Percentiles rank a stretch among this genome's conserved stretches.
These are phyloP conservation scores for Blastobotrys malaysiensis DNA, from an alignment of 1,139 yeast species.

Conservation along the genomic window DNA sequence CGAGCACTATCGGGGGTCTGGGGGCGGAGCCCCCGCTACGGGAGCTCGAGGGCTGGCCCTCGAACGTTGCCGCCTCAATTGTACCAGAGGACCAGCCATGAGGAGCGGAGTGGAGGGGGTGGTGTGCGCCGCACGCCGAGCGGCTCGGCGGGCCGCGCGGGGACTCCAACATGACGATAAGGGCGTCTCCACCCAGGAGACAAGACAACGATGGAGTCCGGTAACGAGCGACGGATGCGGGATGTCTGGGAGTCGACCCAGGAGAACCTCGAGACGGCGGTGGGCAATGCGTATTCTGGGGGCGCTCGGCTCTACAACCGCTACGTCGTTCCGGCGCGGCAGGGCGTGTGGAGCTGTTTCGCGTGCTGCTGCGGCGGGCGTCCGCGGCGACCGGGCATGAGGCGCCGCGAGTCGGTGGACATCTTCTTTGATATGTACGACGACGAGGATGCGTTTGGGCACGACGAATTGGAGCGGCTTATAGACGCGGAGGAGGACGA, in stretches of 20 bases:
- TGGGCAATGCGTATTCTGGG: slow-evolving; percentile 26
- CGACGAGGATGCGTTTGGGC: slow-evolving; percentile 26
- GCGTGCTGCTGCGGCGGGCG: slow-evolving; percentile 15
- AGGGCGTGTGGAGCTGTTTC: slow-evolving; percentile 10
- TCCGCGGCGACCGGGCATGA: slow-evolving; percentile 13
- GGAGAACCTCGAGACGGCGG: slow-evolving; percentile 28
- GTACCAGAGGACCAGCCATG: too few relatives aligned
- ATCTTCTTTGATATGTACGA: slow-evolving; percentile 31
- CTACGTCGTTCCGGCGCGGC: slow-evolving; percentile 19
- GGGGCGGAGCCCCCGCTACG: too few relatives aligned
- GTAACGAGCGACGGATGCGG: slow-evolving; percentile 20
- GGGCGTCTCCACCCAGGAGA: background rate
- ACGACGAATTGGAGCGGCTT: slow-evolving; percentile 28
- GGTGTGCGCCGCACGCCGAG: background rate
- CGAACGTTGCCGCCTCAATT: too few relatives aligned
- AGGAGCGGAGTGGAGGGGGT: too few relatives aligned
- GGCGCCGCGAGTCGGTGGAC: slow-evolving; percentile 23
- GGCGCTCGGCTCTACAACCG: slow-evolving; percentile 19
- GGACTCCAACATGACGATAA: background rate
- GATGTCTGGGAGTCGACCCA: slow-evolving; percentile 28
- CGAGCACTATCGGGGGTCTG: too few relatives aligned
- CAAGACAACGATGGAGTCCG: slow-evolving; percentile 19
- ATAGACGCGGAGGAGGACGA: slow-evolving; percentile 12
- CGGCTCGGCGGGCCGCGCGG: background rate
- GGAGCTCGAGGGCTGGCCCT: too few relatives aligned